A percentile compares a stretch with the other conserved stretches of the same genome.
These are phyloP conservation scores for Dendrothele bispora DNA, from an alignment of 768 basidiomycete genomes.

Conservation along the genomic window DNA sequence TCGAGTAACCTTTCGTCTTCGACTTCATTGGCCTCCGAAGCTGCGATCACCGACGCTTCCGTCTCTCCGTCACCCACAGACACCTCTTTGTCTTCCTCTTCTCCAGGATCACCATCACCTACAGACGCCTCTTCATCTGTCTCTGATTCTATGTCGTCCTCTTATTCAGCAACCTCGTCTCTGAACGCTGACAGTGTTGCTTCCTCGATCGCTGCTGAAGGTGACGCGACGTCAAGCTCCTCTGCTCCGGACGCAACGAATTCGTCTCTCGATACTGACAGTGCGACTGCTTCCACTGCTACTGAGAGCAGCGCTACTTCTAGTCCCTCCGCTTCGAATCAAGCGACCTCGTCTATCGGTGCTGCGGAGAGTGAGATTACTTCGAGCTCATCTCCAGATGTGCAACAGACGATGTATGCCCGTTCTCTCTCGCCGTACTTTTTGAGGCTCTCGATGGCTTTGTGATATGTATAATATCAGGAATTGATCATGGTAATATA, in stretches of 20 bases:
- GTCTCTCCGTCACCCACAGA: not conserved
- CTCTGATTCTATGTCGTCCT: not conserved
- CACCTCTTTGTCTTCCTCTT: not conserved
- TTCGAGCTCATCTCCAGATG: not conserved
- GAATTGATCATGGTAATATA: too few relatives aligned
- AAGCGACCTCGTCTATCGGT: not conserved
- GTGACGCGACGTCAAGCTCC: too few relatives aligned
- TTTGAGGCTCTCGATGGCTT: too few relatives aligned
- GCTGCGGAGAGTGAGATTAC: not conserved
- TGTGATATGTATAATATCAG: too few relatives aligned
- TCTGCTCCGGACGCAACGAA: not conserved
- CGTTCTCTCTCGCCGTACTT: too few relatives aligned
- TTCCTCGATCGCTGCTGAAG: too few relatives aligned
- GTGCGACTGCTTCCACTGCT: too few relatives aligned
- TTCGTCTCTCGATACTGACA: not conserved
- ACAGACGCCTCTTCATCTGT: not conserved
- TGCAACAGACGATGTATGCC: too few relatives aligned
- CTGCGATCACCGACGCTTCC: slow-evolving; percentile 3
- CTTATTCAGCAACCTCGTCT: not conserved
- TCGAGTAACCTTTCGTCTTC: not conserved
- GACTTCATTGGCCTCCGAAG: slow-evolving; percentile 1
- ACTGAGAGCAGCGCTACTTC: too few relatives aligned
- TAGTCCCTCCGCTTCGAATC: not conserved
- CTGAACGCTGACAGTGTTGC: too few relatives aligned
- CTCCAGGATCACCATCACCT: too few relatives aligned